Base-by-base conservation (phyloP, 2,329 filamentous ascomycete genomes). In the Trichoderma koningiopsis region DNA sequence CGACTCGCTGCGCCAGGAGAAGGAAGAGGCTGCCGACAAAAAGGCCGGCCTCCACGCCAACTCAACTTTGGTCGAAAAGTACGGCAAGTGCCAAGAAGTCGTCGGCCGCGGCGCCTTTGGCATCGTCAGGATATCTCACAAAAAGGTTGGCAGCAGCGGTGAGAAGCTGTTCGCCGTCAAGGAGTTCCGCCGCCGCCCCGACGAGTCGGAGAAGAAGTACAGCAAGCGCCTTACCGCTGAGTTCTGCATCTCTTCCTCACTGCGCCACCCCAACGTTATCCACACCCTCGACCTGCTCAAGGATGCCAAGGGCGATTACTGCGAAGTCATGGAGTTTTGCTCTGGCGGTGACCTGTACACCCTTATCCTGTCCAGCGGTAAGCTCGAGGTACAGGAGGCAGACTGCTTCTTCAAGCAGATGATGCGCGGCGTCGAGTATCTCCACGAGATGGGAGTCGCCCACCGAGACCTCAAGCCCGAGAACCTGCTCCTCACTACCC, bases 331-430 rank as follows among this genome's bases (percentile, higher is more conserved):
- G 96, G 96, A 99, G 81, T 99, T 96, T 78, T 99, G 96, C 79
- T 94, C 95, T 47, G 96, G 96, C 71, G 96, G 96, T 70, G 96
- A 99, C 78, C 85, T 99, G 29, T 98, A 98, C 80, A 97, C 94
- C 0, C 86, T 99, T 5, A 92, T 99, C 24, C 88, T 98, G 35
- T 90, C 96, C 7, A 93, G 94, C 47, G 93, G 93, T 70, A 97
- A 97, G 80, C 89, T 99, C 24, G 94, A 96, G 79, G 93, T 96
- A 35, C 85, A 89, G 71, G 96, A 99, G 81, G 95, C 96, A 70
- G 96, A 99, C 79, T 99, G 96, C 82, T 96, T 96, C 80, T 99
- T 99, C 86, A 97, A 98, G 83, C 96, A 99, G 81, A 90, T 98
- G 81, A 98, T 99, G 95, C 92, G 96, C 69, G 96, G 96, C 71